A percentile compares a stretch with the other conserved stretches of the same genome.
Conservation (phyloP, 805 yeast genomes). For the Dipodascus geniculatus region DNA sequence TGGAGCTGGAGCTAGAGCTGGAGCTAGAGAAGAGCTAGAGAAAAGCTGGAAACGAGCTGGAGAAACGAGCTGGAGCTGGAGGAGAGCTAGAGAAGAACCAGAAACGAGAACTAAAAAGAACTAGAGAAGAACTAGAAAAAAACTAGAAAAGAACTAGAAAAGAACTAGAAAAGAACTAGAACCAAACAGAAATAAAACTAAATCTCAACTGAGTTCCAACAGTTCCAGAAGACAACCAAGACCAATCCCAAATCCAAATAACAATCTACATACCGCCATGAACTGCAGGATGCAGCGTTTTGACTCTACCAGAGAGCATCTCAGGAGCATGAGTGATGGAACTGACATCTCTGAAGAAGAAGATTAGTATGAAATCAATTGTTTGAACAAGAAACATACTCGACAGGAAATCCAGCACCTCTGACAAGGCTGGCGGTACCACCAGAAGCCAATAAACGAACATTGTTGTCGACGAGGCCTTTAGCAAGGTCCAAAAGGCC, state of each 20-base stretch:
- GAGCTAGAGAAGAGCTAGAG: no score
- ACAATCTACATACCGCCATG: conserved; percentile 52
- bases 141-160: conserved; percentile 6
- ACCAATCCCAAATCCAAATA: conserved; percentile 35
- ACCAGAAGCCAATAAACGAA: conserved; percentile 90
- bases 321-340: conserved; percentile 97
- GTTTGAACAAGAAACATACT: conserved; percentile 23
- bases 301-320: conserved; percentile 97
- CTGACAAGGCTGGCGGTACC: conserved; percentile 92
- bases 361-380: not conserved
- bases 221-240: no score
- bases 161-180: not conserved
- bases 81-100: no score
- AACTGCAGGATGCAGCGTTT: conserved; percentile 96
- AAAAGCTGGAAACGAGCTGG: no score
- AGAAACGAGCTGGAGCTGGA: no score
- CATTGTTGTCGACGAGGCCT: conserved; percentile 80
- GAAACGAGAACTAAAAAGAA: no score
- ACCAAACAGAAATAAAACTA: no score
- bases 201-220: no score
- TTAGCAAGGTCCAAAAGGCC: conserved; percentile 93
- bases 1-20: no score
- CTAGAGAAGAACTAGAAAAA: no score
- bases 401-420: conserved; percentile 97
- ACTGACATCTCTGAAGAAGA: conserved; percentile 51